Percentiles rank a stretch among this genome's conserved stretches.
Conservation (phyloP, 2,329 filamentous ascomycete genomes). For the Elsinoe arachidis region DNA sequence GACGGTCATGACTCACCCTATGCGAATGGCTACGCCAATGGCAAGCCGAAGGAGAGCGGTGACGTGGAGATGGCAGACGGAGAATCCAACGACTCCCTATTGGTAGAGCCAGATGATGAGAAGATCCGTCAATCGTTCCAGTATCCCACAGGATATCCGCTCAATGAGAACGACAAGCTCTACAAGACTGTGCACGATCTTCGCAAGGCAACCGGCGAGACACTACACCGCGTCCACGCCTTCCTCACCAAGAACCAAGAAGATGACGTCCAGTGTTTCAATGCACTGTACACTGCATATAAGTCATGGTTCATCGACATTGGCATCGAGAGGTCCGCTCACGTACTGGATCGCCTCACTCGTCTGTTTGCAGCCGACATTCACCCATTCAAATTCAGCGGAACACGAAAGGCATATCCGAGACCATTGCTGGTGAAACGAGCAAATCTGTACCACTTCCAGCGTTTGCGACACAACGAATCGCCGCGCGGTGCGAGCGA, state of each 20-base stretch:
- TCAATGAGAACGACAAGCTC: slow-evolving; percentile 53
- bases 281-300: slow-evolving; percentile 83
- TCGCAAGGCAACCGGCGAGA: slow-evolving; percentile 68
- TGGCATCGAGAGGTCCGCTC: slow-evolving; percentile 88
- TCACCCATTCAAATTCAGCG: slow-evolving; percentile 88
- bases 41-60: slow-evolving; percentile 32
- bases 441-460: slow-evolving; percentile 88
- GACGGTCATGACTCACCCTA: slow-evolving; percentile 31
- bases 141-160: slow-evolving; percentile 79
- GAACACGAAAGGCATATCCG: slow-evolving; percentile 84
- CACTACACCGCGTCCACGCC: slow-evolving; percentile 73
- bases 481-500: slow-evolving; percentile 79
- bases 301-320: slow-evolving; percentile 96
- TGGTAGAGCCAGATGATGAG: slow-evolving; percentile 66
- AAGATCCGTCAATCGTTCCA: slow-evolving; percentile 77
- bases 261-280: slow-evolving; percentile 94
- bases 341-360: slow-evolving; percentile 79
- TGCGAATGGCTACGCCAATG: slow-evolving; percentile 48
- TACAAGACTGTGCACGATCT: slow-evolving; percentile 74
- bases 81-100: slow-evolving; percentile 28
- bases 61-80: slow-evolving; percentile 34
- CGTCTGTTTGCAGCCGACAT: slow-evolving; percentile 80
- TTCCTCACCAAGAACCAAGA: slow-evolving; percentile 81
- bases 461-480: slow-evolving; percentile 89
- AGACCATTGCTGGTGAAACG: slow-evolving; percentile 84